Base-by-base conservation (phyloP, 768 basidiomycete genomes). In the Asterophora lycoperdoides region DNA sequence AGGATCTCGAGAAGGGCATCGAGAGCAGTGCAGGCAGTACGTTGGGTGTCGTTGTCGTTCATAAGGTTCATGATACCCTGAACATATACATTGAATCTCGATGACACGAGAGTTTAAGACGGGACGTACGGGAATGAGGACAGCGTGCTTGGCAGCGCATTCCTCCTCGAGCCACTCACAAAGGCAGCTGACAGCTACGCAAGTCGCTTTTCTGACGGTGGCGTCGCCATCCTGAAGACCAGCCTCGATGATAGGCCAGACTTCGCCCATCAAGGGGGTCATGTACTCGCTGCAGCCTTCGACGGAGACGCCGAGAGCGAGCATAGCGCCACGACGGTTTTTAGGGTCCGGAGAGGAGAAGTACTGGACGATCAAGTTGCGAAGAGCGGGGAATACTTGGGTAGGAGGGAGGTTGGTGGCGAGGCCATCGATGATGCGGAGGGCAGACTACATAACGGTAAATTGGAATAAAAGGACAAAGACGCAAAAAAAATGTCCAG, bases 251-350 rank as follows among this genome's bases (percentile, higher is more conserved):
- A 95, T 76, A 1, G 94, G 93, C 96, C 96, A 99, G 23, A 99
- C 84, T 59, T 90, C 78, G 52, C 65, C 68, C 79, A 99, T 92
- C 57, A 93, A 78, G 8, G 94, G 92, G 29, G 92, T 91, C 82
- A 99, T 97, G 71, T 74, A 98, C 73, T 98, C 94, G 70, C 88
- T 91, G 74, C 95, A 97, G 14, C 96, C 96, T 66, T 99, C 96
- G 49, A 98, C 93, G 38, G 85, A 83, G 42, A 98, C 91, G 55
- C 96, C 96, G 42, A 99, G 83, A 1, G 94, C 89, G 60, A 95
- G 90, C 72, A 98, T 86, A 7, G 93, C 95, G 41, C 90, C 89
- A 45, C 95, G 93, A 28, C 96, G 86, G 60, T 83, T 72, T 44
- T 77, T 72, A 0, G 92, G 78, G 56, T 97, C 85, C 6, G 81